Evolutionary conservation across 768 basidiomycete species (phyloP), one percentile per base, ranked within the genome.

Genomic region (Megacollybia marginata): DNA sequence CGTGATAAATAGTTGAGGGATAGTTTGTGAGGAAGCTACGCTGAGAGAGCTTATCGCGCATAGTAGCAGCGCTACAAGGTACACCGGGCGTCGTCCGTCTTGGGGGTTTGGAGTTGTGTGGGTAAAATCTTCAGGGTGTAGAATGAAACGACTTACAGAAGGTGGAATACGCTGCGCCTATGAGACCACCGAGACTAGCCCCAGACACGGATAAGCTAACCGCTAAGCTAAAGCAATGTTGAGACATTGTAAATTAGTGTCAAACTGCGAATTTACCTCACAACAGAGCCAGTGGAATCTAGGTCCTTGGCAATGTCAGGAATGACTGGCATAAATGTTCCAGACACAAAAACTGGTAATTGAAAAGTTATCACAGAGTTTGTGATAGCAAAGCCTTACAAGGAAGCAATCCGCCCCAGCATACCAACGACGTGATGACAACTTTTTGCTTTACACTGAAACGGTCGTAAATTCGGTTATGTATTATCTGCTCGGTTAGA

Each of bases 61-160:
- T 31, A 86, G 64, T 0, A 86, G 85, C 12, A 86, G 66, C 5
- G 75, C 75, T 31, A 62, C 62, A 5, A 88, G 67, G 54, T 84
- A 88, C 9, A 85, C 66, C 0, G 70, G 67, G 16, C 80, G 67
- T 2, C 87, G 72, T 2, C 89, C 88, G 76, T 75, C 23, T 28
- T 6, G 23, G 6, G 6, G 23, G 2, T 28, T 6, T 2, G 6
- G 6, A 6, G 2, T 28, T 28, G 23, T 28, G 23, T 28, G 23
- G 23, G 23, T 28, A 28, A 28, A 2, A 28, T 28, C 23, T 28
- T 6, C 23, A 28, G 23, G 23, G n/a, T n/a, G n/a, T n/a, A n/a
- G n/a, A n/a, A 28, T 28, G 23, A 6, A 28, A 28, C 6, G 23
- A 28, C 23, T 2, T 28, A 28, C 23, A 84, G 50, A 73, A 80